Evolutionary conservation across 805 yeast genomes (phyloP).

Genomic region (Brettanomyces bruxellensis): DNA sequence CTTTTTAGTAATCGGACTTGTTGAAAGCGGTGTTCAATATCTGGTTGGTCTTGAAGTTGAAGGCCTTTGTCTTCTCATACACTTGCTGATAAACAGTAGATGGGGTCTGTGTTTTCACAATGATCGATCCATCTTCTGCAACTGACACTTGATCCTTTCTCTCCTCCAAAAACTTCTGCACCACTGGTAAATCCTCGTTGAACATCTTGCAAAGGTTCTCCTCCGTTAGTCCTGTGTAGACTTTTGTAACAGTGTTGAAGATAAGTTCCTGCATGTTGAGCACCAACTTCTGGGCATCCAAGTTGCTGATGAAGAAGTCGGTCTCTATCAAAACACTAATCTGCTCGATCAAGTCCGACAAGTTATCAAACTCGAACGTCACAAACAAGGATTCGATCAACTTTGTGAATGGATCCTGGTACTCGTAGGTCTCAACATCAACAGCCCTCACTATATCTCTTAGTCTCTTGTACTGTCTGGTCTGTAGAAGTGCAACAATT

Average conservation of each 20-base stretch:
- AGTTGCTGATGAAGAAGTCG: slow-evolving; percentile 50
- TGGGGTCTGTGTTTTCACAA: slow-evolving; percentile 45
- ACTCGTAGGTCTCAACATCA: slow-evolving; percentile 56
- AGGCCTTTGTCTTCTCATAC: slow-evolving; percentile 57
- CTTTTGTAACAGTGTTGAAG: slow-evolving; percentile 18
- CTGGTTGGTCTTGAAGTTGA: slow-evolving; percentile 52
- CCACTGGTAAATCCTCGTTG: slow-evolving; percentile 4
- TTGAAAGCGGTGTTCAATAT: slow-evolving; percentile 36
- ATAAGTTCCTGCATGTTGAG: slow-evolving; percentile 16
- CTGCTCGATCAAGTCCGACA: slow-evolving; percentile 38
- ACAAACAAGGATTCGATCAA: slow-evolving; percentile 47
- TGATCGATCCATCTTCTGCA: slow-evolving; percentile 28
- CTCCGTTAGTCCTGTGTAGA: slow-evolving; percentile 15
- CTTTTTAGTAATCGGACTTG: slow-evolving; percentile 8
- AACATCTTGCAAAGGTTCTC: slow-evolving; percentile 12
- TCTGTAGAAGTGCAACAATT: slow-evolving; percentile 46
- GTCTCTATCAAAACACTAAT: slow-evolving; percentile 38
- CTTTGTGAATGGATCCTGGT: slow-evolving; percentile 53
- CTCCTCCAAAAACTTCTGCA: slow-evolving; percentile 16
- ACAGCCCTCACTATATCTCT: slow-evolving; percentile 51
- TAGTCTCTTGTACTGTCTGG: slow-evolving; percentile 36
- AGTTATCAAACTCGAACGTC: slow-evolving; percentile 49
- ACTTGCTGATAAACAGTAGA: slow-evolving; percentile 58
- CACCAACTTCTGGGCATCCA: slow-evolving; percentile 20
- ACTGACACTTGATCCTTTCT: slow-evolving; percentile 11